These are phyloP conservation scores for Hypoxylon sp. DNA, from an alignment of 2,329 filamentous ascomycete species.

Conservation along the genomic window DNA sequence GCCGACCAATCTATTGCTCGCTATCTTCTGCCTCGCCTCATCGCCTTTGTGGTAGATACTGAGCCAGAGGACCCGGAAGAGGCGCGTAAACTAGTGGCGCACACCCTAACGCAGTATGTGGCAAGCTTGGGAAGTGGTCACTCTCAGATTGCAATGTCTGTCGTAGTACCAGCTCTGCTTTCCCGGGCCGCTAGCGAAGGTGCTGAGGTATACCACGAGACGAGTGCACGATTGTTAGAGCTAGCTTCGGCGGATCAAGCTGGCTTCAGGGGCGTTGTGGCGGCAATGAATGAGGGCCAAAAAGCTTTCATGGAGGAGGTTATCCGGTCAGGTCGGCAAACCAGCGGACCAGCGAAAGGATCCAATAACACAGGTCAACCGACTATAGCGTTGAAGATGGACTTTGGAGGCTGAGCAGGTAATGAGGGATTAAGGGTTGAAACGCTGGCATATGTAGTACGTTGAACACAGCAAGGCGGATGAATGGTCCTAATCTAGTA, in stretches of 20 bases:
- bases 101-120: constrained; percentile 82
- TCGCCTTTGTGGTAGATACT: constrained; percentile 80
- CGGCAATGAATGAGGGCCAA: constrained; percentile 77
- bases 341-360: constrained; percentile 59
- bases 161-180: constrained; percentile 84
- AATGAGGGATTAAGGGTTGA: background rate
- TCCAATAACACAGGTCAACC: constrained; percentile 70
- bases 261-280: constrained; percentile 82
- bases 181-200: constrained; percentile 77
- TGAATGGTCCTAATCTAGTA: background rate
- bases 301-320: constrained; percentile 86
- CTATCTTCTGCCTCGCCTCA: constrained; percentile 79
- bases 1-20: constrained; percentile 82
- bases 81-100: constrained; percentile 77
- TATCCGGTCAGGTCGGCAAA: constrained; percentile 74
- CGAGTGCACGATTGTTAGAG: constrained; percentile 82
- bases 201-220: constrained; percentile 75
- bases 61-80: constrained; percentile 84
- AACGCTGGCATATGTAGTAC: background rate
- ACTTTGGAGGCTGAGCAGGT: constrained; percentile 73
- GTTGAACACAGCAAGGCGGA: constrained; percentile 4
- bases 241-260: constrained; percentile 81
- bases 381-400: constrained; percentile 93
- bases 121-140: constrained; percentile 62
- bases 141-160: constrained; percentile 74